Evolutionary conservation across 106 monocot genomes (phyloP), one percentile per base, ranked within the genome.

Genomic region (Dendrobium nobile): DNA sequence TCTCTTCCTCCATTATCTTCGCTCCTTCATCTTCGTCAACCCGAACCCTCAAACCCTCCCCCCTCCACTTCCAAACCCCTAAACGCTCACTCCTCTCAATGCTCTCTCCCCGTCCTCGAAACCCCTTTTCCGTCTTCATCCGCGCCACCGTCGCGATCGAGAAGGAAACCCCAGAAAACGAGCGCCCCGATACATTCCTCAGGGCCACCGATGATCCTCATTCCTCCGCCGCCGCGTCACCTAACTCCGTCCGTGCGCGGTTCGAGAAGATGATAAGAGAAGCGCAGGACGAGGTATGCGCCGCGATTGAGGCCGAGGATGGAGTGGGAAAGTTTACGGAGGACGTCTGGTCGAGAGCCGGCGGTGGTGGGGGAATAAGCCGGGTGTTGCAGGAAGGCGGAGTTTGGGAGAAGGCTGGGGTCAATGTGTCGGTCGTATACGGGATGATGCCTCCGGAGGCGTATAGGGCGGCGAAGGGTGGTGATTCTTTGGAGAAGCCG

Each of bases 391-490:
- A 95, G 93, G 99, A 95, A 17, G 99, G 95, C 0, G 87, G 24
- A 11, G 95, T 99, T 37, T 99, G 87, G 79, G 95, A 99, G 92
- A 95, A 99, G 87, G 99, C 99, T 0, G 99, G 95, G 72, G 95
- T 99, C n/a, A 99, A 99, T 78, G 99, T 99, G 42, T 95, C 95
- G 5, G 99, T 99, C 27, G 99, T 99, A 10, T 99, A 99, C 54
- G 99, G 99, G n/a, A 82, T 91, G 64, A 99, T 99, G 95, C 99
- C 99, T 0, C 99, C 99, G 15, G 99, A 99, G 31, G 99, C 99
- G 1, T 99, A 99, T 78, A 79, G 95, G 37, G 99, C 99, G 0
- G 99, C 99, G 75, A 95, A 91, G 80, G 94, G 92, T 40, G 82
- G 78, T 8, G 84, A 77, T 54, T 61, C 77, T 8, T 64, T 55